Base-by-base conservation (phyloP, 345 rosid species). In the Angophora floribunda region DNA sequence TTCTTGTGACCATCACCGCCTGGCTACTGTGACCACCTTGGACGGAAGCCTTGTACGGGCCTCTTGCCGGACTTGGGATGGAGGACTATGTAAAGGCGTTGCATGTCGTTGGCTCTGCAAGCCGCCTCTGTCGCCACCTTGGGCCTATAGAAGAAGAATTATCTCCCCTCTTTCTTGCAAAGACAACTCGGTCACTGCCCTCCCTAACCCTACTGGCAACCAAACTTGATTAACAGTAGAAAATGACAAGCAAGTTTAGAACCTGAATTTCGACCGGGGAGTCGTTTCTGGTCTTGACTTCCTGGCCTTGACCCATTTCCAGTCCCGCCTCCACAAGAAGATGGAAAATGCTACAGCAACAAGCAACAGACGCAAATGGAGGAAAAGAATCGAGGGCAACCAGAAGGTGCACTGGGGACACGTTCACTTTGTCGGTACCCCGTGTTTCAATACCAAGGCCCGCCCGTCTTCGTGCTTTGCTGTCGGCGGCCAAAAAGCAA, bases 141-240 rank as follows among this genome's bases (percentile, higher is more conserved):
- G 52, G 96, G 97, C 88, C 97, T 92, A 87, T 94, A 97, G 90
- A 97, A 97, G 94, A 97, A 96, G 91, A 91, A 95, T 36, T 92
- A 95, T 96, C 57, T 96, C 96, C 86, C 96, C 98, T 86, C 94
- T 91, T 90, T 96, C 97, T 95, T 96, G 87, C 67, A 87, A 57
- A 8, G 1, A 47, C 65, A 47, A 36, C 1, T 63, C 19, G 75
- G 15, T 87, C 26, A 88, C 22, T 5, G 3, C 36, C 13, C 12
- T 13, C 28, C 47, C 15, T 4, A 32, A 15, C 45, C 36, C 24
- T 36, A 17, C 7, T 44, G 45, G 13, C 21, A 36, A 55, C 3
- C 15, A 70, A n/a, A 4, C 9, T 13, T 22, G 10, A 80, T 2
- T 10, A 44, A 12, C 6, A 44, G 21, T 50, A 6, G 24, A 16